Percentiles rank a stretch among this genome's conserved stretches.
Evolutionary conservation across 345 rosid genomes (phyloP).

Genomic region (Brassica nigra): DNA sequence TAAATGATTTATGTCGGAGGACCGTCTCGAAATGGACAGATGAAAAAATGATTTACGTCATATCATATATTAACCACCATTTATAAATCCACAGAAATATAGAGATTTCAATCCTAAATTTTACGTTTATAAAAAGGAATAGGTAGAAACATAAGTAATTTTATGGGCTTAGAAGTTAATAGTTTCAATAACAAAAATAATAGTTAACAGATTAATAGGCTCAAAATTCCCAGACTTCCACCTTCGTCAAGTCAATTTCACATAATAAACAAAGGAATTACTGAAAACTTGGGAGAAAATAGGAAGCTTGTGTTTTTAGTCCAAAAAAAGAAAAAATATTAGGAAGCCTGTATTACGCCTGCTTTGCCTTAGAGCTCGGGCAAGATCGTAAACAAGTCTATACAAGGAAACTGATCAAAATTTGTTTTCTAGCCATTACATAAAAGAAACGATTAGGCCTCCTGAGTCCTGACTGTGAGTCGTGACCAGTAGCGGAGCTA

Average conservation of each 20-base stretch:
- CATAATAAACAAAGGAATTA: background rate
- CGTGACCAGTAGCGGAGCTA: too few relatives aligned
- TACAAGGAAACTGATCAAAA: background rate
- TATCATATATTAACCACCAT: too few relatives aligned
- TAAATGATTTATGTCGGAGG: too few relatives aligned
- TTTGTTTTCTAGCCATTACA: too few relatives aligned
- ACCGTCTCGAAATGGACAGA: too few relatives aligned
- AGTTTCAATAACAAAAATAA: background rate
- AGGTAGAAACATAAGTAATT: background rate
- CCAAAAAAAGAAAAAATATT: background rate
- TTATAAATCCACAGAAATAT: too few relatives aligned
- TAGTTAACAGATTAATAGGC: background rate
- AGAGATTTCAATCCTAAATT: too few relatives aligned
- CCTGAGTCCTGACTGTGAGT: too few relatives aligned
- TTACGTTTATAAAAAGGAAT: too few relatives aligned
- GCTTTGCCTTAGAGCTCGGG: background rate
- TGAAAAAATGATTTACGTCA: too few relatives aligned
- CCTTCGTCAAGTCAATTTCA: background rate
- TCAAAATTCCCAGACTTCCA: background rate
- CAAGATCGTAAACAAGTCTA: background rate
- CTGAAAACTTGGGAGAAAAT: background rate
- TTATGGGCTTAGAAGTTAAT: background rate
- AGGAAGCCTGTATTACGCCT: background rate
- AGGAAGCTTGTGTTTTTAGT: background rate
- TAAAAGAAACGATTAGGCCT: too few relatives aligned